A percentile compares a stretch with the other conserved stretches of the same genome.
Conservation (phyloP, 2,329 filamentous ascomycete species). For the Hortaea sp. region DNA sequence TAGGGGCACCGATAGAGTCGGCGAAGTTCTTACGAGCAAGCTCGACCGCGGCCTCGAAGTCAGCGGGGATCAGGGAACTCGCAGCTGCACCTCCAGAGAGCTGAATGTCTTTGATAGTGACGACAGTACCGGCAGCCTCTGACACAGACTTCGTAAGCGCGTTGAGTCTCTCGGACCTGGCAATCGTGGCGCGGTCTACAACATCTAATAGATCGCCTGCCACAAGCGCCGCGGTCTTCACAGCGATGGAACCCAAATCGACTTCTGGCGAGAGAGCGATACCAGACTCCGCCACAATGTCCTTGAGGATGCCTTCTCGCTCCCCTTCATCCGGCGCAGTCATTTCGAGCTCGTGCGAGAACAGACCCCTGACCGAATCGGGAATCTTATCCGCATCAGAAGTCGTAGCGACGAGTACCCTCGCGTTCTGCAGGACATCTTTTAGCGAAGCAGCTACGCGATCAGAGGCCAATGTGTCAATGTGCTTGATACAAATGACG, state of each 20-base stretch:
- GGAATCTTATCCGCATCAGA: constrained; percentile 92
- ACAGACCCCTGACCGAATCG: constrained; percentile 78
- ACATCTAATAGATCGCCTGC: constrained; percentile 88
- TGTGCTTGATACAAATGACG: constrained; percentile 73
- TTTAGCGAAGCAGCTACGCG: constrained; percentile 78
- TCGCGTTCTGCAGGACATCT: constrained; percentile 66
- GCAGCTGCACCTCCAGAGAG: constrained; percentile 74
- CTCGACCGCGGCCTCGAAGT: constrained; percentile 90
- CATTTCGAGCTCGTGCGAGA: constrained; percentile 94
- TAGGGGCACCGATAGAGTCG: constrained; percentile 91
- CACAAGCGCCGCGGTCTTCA: constrained; percentile 92
- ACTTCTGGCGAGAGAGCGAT: constrained; percentile 73
- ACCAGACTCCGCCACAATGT: constrained; percentile 65
- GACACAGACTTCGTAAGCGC: constrained; percentile 48
- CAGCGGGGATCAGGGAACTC: constrained; percentile 65
- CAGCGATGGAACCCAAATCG: constrained; percentile 71
- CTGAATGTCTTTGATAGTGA: constrained; percentile 69
- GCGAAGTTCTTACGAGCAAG: constrained; percentile 96
- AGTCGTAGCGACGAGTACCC: constrained; percentile 85
- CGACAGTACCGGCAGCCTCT: constrained; percentile 11
- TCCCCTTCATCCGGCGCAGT: constrained; percentile 85
- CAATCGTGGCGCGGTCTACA: constrained; percentile 76
- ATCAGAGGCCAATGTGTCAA: constrained; percentile 85
- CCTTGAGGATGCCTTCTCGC: constrained; percentile 73
- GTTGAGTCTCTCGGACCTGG: constrained; percentile 66